Percentiles rank a stretch among this genome's conserved stretches.
phyloP scores from a whole-genome alignment of 805 yeast genomes.

The Phaffomyces opuntiae region DNA sequence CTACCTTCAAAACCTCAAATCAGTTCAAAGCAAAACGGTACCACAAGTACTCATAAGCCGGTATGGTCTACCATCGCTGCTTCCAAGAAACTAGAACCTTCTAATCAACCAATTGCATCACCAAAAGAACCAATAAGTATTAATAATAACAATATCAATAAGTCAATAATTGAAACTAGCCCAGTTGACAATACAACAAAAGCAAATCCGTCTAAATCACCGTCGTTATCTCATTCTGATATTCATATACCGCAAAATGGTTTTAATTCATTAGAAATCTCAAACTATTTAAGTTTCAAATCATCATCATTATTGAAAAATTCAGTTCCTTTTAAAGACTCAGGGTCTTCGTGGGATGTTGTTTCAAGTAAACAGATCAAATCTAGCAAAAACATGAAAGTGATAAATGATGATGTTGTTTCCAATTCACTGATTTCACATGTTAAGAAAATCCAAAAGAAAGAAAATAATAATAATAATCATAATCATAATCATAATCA shows the following conservation, averaged over 20 bases:
- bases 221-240: no score
- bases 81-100: no score
- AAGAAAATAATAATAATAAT: background rate
- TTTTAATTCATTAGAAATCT: slow-evolving; percentile 2
- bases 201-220: no score
- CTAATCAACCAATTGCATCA: no score
- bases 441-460: slow-evolving; percentile 1
- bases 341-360: slow-evolving; percentile 7
- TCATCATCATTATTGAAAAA: background rate
- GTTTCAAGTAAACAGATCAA: background rate
- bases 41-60: no score
- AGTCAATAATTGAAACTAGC: no score
- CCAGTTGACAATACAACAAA: no score
- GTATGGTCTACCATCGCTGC: no score
- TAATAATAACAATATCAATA: no score
- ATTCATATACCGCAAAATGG: background rate
- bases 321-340: slow-evolving; percentile 2
- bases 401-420: slow-evolving; percentile 3
- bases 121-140: no score
- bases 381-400: background rate
- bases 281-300: background rate
- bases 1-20: no score
- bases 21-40: no score
- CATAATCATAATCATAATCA: background rate
- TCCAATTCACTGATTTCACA: background rate